Evolutionary conservation across 306 rosid species (phyloP).

Genomic region (Cucumis melo): DNA sequence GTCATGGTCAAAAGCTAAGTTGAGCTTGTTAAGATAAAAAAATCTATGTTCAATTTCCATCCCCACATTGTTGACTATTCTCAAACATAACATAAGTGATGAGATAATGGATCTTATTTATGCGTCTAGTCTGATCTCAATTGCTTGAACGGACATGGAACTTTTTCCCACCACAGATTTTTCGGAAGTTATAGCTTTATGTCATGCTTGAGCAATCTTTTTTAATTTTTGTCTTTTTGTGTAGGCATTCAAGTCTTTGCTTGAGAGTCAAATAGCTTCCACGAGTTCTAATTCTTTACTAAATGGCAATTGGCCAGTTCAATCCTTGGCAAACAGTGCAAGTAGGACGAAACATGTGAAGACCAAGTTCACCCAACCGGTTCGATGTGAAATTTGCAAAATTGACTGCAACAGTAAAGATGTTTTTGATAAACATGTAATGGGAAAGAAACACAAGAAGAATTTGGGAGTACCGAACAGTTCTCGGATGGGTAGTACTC

Average conservation of each 20-base stretch:
- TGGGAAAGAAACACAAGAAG: slow-evolving; percentile 34
- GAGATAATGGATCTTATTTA: background rate
- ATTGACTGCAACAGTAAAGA: slow-evolving; percentile 29
- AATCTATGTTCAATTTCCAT: background rate
- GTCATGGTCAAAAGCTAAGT: background rate
- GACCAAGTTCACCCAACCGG: slow-evolving; percentile 13
- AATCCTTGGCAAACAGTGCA: slow-evolving; percentile 9
- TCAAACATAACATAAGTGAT: background rate
- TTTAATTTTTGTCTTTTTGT: slow-evolving; percentile 9
- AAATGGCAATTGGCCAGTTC: slow-evolving; percentile 18
- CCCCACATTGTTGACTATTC: background rate
- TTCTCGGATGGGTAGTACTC: slow-evolving; percentile 10
- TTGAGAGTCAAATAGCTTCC: slow-evolving; percentile 21
- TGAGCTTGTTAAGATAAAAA: background rate
- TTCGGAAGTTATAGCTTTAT: background rate
- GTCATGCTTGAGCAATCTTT: background rate
- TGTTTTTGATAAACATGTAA: slow-evolving; percentile 31
- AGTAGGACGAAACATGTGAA: slow-evolving; percentile 11
- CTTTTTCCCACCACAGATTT: background rate
- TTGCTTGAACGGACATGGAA: background rate
- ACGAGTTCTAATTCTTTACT: slow-evolving; percentile 22
- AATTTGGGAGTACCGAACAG: slow-evolving; percentile 23
- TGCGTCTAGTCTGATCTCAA: background rate
- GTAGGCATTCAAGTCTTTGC: slow-evolving; percentile 30
- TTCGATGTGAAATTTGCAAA: slow-evolving; percentile 35